Conservation (phyloP, 371 early-diverging fungal species). For the Lichtheimia ornata region DNA sequence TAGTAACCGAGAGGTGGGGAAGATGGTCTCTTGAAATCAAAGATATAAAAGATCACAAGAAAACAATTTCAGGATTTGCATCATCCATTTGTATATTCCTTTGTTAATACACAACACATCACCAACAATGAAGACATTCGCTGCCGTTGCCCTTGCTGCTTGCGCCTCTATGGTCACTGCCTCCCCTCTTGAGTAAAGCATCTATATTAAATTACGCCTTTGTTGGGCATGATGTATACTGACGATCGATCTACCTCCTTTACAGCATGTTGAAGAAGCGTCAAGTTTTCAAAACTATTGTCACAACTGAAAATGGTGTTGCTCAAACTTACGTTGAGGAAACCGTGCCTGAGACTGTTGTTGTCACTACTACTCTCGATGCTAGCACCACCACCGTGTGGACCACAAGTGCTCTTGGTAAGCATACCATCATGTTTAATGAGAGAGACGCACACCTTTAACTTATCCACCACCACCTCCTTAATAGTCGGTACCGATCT, state of each 20-base stretch:
- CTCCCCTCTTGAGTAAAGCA: background rate
- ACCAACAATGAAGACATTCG: conserved; percentile 1
- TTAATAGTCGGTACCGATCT: background rate
- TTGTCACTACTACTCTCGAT: background rate
- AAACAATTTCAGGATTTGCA: too few relatives aligned
- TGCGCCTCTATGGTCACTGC: conserved; percentile 2
- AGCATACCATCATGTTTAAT: background rate
- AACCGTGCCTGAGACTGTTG: background rate
- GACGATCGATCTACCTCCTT: background rate
- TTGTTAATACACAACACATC: background rate
- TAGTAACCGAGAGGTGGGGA: too few relatives aligned
- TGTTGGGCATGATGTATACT: background rate
- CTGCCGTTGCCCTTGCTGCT: conserved; percentile 1
- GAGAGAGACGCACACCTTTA: background rate
- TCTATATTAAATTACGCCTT: background rate
- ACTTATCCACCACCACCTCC: background rate
- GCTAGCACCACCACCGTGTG: background rate
- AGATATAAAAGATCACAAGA: too few relatives aligned
- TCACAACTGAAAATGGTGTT: background rate
- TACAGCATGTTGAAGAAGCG: conserved; percentile 9
- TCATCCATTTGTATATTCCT: background rate
- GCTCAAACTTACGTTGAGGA: background rate
- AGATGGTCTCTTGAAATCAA: too few relatives aligned
- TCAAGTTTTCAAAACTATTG: background rate
- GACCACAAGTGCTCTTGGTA: conserved; percentile 1